Conservation (phyloP, 2,329 filamentous ascomycete genomes). For the Exophiala sp. region DNA sequence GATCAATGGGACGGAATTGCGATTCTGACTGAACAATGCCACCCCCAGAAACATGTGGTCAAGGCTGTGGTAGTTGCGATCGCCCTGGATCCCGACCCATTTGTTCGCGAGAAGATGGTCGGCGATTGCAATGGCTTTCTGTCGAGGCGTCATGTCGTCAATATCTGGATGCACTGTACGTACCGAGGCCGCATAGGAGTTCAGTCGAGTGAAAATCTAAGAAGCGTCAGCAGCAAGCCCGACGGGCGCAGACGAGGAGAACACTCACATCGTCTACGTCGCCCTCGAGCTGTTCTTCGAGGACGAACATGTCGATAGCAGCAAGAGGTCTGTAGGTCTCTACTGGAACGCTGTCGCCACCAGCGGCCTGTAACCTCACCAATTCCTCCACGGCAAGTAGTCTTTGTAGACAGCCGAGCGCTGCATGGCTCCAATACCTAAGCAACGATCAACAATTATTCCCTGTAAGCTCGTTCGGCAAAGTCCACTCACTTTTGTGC, state of each 20-base stretch:
- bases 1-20: slow-evolving; percentile 78
- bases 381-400: slow-evolving; percentile 72
- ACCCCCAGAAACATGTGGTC: slow-evolving; percentile 85
- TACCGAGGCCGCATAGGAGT: slow-evolving; percentile 57
- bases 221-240: slow-evolving; percentile 8
- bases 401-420: slow-evolving; percentile 75
- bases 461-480: not conserved
- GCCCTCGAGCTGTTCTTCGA: slow-evolving; percentile 60
- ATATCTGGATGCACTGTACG: slow-evolving; percentile 49
- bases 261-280: slow-evolving; percentile 64
- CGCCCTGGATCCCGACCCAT: slow-evolving; percentile 64
- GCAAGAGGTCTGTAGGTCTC: slow-evolving; percentile 54
- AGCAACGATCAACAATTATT: slow-evolving; percentile 1
- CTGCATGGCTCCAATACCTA: slow-evolving; percentile 65
- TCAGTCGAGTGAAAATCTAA: slow-evolving; percentile 59
- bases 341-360: slow-evolving; percentile 50
- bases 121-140: slow-evolving; percentile 63
- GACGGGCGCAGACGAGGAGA: slow-evolving; percentile 20
- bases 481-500: slow-evolving; percentile 54
- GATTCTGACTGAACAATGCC: slow-evolving; percentile 63
- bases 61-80: slow-evolving; percentile 66
- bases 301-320: slow-evolving; percentile 83
- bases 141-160: slow-evolving; percentile 53
- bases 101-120: slow-evolving; percentile 63
- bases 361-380: slow-evolving; percentile 50